Base-by-base conservation (phyloP, 2,329 filamentous ascomycete species). In the Cryphonectria parasitica region DNA sequence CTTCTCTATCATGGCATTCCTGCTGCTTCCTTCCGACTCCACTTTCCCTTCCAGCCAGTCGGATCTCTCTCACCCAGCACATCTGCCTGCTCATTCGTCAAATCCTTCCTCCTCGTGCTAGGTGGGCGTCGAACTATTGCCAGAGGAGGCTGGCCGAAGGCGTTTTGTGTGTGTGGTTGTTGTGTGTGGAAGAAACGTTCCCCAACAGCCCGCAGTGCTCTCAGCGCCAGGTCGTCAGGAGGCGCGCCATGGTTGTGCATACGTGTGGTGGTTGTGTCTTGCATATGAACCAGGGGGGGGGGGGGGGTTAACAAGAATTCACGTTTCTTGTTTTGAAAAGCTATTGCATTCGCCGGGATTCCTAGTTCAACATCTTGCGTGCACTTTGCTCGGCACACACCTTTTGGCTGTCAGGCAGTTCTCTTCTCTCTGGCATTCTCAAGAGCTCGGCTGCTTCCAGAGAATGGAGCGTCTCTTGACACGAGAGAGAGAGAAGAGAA, bases 1-100 rank as follows among this genome's bases (percentile, higher is more conserved):
- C 66, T 13, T 2, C 22, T 45, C 56, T n/a, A 39, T 11, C 39
- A 67, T 67, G 66, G 66, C 52, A 45, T 60, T 60, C n/a, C 45
- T n/a, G 45, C 22, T 49, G 7, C 28, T 31, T 28, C 15, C 39
- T 28, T 28, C 6, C 0, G 15, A 19, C 45, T n/a, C 61, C 61
- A 25, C 61, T 63, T n/a, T 43, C 7, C 22, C n/a, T 7, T 11
- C 22, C 61, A 25, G 34, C 61, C 61, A 64, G n/a, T 28, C 61
- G 61, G 31, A 41, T 43, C 45, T 28, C 52, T 56, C n/a, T 56
- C 52, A 13, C n/a, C 61, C 17, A 4, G 15, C 19, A 17, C 52
- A 25, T n/a, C 13, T 64, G 61, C 28, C 13, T 34, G 22, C 31
- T 64, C 39, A 64, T 64, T 43, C 28, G 25, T 58, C 54, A 11